Conservation (phyloP, 345 rosid genomes). For the Arabidopsis thaliana region DNA sequence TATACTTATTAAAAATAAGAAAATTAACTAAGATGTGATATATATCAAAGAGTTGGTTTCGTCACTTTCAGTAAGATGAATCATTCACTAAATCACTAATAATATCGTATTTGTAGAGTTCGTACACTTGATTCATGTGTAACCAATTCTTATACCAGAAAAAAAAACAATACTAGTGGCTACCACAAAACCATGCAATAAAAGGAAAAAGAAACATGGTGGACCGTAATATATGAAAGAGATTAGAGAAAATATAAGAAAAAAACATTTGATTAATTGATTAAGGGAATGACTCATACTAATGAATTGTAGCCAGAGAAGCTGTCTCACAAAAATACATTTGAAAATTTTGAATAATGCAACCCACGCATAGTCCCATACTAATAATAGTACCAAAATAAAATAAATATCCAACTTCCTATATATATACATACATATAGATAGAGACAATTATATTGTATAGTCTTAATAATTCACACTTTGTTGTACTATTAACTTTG, state of each 20-base stretch:
- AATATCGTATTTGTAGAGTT: neutral
- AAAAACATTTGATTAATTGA: slow-evolving; percentile 40
- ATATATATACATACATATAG: slow-evolving; percentile 8
- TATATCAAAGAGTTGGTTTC: neutral
- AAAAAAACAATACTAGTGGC: neutral
- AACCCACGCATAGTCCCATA: slow-evolving; percentile 38
- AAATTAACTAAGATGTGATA: neutral
- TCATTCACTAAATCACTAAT: neutral
- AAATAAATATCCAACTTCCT: slow-evolving; percentile 29
- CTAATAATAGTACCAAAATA: slow-evolving; percentile 40
- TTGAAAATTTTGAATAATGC: slow-evolving; percentile 36
- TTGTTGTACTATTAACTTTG: slow-evolving; percentile 37
- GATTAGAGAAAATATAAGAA: slow-evolving; percentile 37
- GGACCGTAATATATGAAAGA: slow-evolving; percentile 22
- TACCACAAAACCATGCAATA: slow-evolving; percentile 25
- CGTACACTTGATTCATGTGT: neutral
- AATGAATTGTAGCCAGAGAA: slow-evolving; percentile 42
- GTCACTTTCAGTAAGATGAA: neutral
- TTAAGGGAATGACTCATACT: slow-evolving; percentile 27
- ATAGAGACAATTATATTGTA: slow-evolving; percentile 32
- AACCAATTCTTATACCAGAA: neutral
- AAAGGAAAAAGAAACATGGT: slow-evolving; percentile 24
- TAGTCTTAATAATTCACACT: slow-evolving; percentile 32
- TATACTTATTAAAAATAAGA: neutral
- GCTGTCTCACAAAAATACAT: slow-evolving; percentile 47